phyloP scores from a whole-genome alignment of 179 eudicot species.

The Drosera spatulata region DNA sequence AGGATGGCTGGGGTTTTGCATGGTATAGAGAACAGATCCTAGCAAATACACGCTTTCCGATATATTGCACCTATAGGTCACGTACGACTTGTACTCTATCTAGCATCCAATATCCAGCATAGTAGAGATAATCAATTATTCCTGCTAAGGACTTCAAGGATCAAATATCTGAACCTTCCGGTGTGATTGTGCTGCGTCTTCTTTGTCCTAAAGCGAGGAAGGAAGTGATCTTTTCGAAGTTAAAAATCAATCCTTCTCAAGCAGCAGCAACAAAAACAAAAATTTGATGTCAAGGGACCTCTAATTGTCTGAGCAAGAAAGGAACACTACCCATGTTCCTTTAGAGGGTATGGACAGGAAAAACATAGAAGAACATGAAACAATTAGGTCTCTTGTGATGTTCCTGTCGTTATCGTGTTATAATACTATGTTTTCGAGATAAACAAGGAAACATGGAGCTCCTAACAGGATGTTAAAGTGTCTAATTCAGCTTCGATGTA shows the following conservation, averaged over 20 bases:
- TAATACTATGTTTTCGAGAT: constrained; percentile 7
- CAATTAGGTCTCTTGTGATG: constrained; percentile 20
- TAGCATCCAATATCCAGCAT: no score
- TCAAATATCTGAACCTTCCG: constrained; percentile 4
- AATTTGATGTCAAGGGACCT: constrained; percentile 52
- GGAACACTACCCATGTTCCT: constrained; percentile 21
- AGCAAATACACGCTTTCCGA: no score
- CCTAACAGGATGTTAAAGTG: constrained; percentile 3
- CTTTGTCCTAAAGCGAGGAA: constrained; percentile 9
- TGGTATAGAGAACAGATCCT: no score
- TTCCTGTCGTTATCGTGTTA: constrained; percentile 5
- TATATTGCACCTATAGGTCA: no score
- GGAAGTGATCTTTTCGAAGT: constrained; percentile 7
- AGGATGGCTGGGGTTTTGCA: no score
- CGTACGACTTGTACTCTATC: no score
- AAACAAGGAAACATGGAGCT: constrained; percentile 5
- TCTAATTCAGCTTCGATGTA: neutral
- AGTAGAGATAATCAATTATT: no score
- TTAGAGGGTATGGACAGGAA: constrained; percentile 23
- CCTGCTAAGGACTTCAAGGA: no score
- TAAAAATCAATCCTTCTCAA: constrained; percentile 3
- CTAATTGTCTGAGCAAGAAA: constrained; percentile 40
- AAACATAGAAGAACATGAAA: constrained; percentile 34
- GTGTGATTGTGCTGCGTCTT: constrained; percentile 31
- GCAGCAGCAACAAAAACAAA: constrained; percentile 28